A percentile compares a stretch with the other conserved stretches of the same genome.
phyloP scores from a whole-genome alignment of 1,284 basidiomycete species.

The Ganoderma resinaceum region DNA sequence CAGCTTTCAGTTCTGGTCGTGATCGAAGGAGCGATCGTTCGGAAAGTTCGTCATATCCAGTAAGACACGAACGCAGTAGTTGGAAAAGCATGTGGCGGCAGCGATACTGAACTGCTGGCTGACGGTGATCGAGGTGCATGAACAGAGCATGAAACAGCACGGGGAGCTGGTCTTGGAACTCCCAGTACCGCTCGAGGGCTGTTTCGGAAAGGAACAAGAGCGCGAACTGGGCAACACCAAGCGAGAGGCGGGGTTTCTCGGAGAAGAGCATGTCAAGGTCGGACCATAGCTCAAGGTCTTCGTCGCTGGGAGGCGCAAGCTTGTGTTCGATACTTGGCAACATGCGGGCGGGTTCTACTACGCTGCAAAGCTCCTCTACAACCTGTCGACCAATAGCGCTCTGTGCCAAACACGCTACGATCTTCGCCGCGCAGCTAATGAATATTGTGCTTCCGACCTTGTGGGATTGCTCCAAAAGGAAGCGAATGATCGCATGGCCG shows the following conservation, averaged over 20 bases:
- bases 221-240: constrained; percentile 88
- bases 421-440: constrained; percentile 80
- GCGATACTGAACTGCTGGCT: constrained; percentile 72
- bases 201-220: constrained; percentile 88
- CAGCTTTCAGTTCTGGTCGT: constrained; percentile 55
- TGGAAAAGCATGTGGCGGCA: constrained; percentile 83
- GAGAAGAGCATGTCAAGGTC: constrained; percentile 78
- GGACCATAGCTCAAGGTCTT: constrained; percentile 78
- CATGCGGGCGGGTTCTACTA: constrained; percentile 89
- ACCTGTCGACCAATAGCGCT: constrained; percentile 78
- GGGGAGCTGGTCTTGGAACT: constrained; percentile 75
- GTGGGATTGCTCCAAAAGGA: constrained; percentile 88
- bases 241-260: constrained; percentile 68
- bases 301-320: constrained; percentile 68
- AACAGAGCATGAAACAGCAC: constrained; percentile 84
- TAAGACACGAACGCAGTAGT: constrained; percentile 79
- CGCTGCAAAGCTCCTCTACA: constrained; percentile 84
- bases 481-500: constrained; percentile 83
- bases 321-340: constrained; percentile 78
- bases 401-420: constrained; percentile 87
- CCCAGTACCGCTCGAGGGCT: constrained; percentile 81
- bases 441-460: constrained; percentile 84
- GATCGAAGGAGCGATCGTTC: constrained; percentile 58
- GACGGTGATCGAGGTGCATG: constrained; percentile 84
- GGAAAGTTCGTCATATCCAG: constrained; percentile 70